These are phyloP conservation scores for Dichomitus squalens DNA, from an alignment of 1,284 basidiomycete genomes.

Conservation along the genomic window DNA sequence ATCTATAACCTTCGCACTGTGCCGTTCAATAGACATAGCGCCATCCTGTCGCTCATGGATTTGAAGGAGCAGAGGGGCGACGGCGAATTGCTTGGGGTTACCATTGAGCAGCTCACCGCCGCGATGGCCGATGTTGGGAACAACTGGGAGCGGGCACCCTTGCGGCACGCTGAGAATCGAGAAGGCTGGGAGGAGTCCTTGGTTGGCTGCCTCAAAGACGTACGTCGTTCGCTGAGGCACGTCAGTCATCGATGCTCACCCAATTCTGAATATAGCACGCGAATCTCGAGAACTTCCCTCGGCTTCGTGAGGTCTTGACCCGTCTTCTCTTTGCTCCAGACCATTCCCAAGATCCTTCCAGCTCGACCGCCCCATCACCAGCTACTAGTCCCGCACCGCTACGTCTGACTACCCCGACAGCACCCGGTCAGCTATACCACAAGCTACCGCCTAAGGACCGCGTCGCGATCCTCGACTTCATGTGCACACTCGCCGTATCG, in stretches of 20 bases:
- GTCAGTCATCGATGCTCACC: constrained; percentile 5
- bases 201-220: constrained; percentile 88
- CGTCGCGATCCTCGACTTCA: constrained; percentile 83
- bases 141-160: constrained; percentile 78
- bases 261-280: constrained; percentile 59
- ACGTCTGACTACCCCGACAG: constrained; percentile 42
- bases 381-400: constrained; percentile 44
- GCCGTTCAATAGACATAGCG: constrained; percentile 68
- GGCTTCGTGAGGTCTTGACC: constrained; percentile 74
- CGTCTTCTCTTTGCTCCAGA: constrained; percentile 74
- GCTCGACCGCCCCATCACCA: constrained; percentile 40
- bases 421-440: constrained; percentile 74
- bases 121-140: constrained; percentile 76
- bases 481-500: constrained; percentile 89
- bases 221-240: constrained; percentile 42
- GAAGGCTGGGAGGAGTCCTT: constrained; percentile 86
- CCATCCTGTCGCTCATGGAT: constrained; percentile 64
- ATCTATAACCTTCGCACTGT: constrained; percentile 89
- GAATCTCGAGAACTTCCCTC: constrained; percentile 72
- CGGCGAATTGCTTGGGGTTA: constrained; percentile 50
- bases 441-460: constrained; percentile 77
- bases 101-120: constrained; percentile 57
- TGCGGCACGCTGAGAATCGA: constrained; percentile 65
- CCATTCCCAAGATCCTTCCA: constrained; percentile 35
- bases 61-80: constrained; percentile 46